Conservation (phyloP, 1,284 basidiomycete species). For the Cutaneotrichosporon sp. region DNA sequence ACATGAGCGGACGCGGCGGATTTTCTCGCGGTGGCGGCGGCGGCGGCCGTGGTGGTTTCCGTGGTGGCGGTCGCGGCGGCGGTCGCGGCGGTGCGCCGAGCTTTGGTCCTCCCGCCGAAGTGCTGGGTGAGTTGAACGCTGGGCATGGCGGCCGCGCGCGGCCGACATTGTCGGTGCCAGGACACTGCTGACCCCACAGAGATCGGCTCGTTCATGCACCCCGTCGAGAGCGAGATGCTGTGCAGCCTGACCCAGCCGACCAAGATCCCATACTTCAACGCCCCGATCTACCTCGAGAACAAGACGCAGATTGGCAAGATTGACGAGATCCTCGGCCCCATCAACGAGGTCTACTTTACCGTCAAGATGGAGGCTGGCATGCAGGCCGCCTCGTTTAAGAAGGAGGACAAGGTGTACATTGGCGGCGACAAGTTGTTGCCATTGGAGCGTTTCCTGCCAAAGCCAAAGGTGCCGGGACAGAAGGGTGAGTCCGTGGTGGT, state of each 20-base stretch:
- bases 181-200: conserved; percentile 51
- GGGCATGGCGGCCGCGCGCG: not conserved
- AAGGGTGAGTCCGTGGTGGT: conserved; percentile 52
- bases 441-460: conserved; percentile 94
- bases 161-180: not conserved
- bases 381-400: conserved; percentile 91
- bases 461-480: conserved; percentile 60
- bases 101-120: conserved; percentile 74
- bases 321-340: conserved; percentile 78
- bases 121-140: conserved; percentile 63
- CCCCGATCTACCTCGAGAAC: conserved; percentile 97
- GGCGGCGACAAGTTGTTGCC: conserved; percentile 92
- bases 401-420: conserved; percentile 94
- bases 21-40: conserved; percentile 43
- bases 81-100: conserved; percentile 59
- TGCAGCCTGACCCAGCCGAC: conserved; percentile 78
- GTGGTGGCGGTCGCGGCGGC: conserved; percentile 46
- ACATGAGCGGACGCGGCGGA: conserved; percentile 49
- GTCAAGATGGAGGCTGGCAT: conserved; percentile 97
- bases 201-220: conserved; percentile 84
- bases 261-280: conserved; percentile 98
- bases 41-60: conserved; percentile 39
- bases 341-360: conserved; percentile 98
- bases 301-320: conserved; percentile 91
- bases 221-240: conserved; percentile 98